Conservation (phyloP, 169 alveolate genomes). For the Cryptosporidium sp. region DNA sequence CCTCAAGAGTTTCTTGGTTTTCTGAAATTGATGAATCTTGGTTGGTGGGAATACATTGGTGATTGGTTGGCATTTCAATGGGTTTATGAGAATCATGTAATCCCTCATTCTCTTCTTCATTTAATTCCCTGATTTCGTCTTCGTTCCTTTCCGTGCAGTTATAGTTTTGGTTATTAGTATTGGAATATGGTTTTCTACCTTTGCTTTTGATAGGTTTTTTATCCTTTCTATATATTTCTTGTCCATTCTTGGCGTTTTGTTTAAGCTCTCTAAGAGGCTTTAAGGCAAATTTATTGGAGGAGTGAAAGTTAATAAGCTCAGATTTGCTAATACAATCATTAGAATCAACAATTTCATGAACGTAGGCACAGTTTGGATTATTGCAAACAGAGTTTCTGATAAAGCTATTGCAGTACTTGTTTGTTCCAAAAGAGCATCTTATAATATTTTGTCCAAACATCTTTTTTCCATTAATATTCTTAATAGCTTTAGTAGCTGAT, state of each 20-base stretch:
- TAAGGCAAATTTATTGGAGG: constrained; percentile 66
- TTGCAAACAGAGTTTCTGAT: constrained; percentile 88
- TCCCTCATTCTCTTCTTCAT: not conserved
- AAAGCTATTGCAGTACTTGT: constrained; percentile 92
- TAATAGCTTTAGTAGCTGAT: constrained; percentile 92
- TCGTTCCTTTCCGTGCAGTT: not conserved
- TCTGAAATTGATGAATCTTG: not conserved
- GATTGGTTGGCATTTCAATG: not conserved
- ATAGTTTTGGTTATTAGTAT: not conserved
- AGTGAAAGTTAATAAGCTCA: constrained; percentile 62
- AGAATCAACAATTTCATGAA: constrained; percentile 89
- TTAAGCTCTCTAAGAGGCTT: constrained; percentile 56
- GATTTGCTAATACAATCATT: constrained; percentile 71
- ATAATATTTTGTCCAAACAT: constrained; percentile 86
- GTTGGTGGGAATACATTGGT: not conserved
- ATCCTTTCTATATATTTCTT: not conserved
- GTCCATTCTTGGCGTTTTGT: not conserved
- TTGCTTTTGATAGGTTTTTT: not conserved
- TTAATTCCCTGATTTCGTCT: not conserved
- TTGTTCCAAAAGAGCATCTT: constrained; percentile 94
- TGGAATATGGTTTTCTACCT: not conserved
- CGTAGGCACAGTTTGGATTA: constrained; percentile 91
- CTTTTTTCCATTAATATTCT: constrained; percentile 89
- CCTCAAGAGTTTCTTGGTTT: not conserved
- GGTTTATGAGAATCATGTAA: not conserved